Percentiles rank a stretch among this genome's conserved stretches.
Conservation (phyloP, 2,329 filamentous ascomycete genomes). For the Drechslera avenae region DNA sequence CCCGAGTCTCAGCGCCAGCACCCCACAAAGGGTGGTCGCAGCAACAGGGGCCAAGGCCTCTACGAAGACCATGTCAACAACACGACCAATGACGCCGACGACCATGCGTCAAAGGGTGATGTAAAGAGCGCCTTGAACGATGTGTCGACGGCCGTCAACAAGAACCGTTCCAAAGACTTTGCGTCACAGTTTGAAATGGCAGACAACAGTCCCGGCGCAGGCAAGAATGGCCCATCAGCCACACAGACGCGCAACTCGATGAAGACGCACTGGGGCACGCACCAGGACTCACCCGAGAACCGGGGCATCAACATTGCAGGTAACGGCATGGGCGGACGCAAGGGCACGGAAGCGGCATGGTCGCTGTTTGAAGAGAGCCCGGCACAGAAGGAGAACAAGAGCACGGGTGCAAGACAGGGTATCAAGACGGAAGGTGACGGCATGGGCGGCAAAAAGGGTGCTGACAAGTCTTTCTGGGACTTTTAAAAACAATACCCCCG, state of each 20-base stretch:
- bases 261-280: conserved; percentile 42
- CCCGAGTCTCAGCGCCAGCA: conserved; percentile 56
- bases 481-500: conserved; percentile 24
- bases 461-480: conserved; percentile 38
- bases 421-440: conserved; percentile 48
- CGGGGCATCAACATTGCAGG: conserved; percentile 47
- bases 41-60: conserved; percentile 71
- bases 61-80: conserved; percentile 79
- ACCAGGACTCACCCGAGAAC: conserved; percentile 35
- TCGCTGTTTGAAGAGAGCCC: conserved; percentile 43
- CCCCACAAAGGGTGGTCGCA: conserved; percentile 54
- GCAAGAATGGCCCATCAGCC: conserved; percentile 47
- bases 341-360: conserved; percentile 48
- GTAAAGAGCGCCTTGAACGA: conserved; percentile 61
- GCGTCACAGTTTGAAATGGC: conserved; percentile 76
- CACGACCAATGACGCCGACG: conserved; percentile 49
- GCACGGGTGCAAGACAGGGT: conserved; percentile 27
- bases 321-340: conserved; percentile 51
- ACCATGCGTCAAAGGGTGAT: conserved; percentile 50
- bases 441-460: conserved; percentile 48
- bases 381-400: conserved; percentile 38
- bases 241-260: conserved; percentile 62
- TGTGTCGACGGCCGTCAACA: conserved; percentile 72
- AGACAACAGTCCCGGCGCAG: conserved; percentile 64
- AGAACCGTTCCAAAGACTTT: conserved; percentile 76